Base-by-base conservation (phyloP, 371 early-diverging fungal genomes). In the Mortierella sp. region DNA sequence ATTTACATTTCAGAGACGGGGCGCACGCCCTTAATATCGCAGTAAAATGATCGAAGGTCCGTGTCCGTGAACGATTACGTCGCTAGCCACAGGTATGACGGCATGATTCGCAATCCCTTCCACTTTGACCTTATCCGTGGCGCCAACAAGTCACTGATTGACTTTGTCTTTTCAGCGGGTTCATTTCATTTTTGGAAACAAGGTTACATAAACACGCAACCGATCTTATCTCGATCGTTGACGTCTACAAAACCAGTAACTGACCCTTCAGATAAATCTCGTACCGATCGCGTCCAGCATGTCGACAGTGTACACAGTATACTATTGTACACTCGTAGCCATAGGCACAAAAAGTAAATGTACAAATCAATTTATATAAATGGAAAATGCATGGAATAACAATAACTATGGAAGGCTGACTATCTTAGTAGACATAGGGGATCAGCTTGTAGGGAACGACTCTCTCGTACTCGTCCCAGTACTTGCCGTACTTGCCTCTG, bases 401-500 rank as follows among this genome's bases (percentile, higher is more conserved):
- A 58, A 9, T 2, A 28, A 6, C 33, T 16, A 19, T 19, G 15
- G 21, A 13, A 5, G 4, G 9, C 53, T 43, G 45, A 43, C 45
- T 53, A 32, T 24, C 48, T 61, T 81, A 81, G 64, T 72, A 81
- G n/a, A 81, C 59, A 45, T 76, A 81, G 19, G 89, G 91, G 60
- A 89, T 79, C 73, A 92, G 70, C 85, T 91, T 90, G 84, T 88
- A 92, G 19, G 89, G 90, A 28, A 93, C 93, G 13, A 70, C 41
- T 69, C 83, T 77, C 72, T 84, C 86, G 82, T 93, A 93, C 74
- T 91, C 76, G 40, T 90, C 90, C 94, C 94, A 94, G 85, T 88
- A 92, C 70, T 89, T 87, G 67, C 94, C 94, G 67, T 94, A 94
- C 86, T 94, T 93, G 76, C 90, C 92, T 45, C 70, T 65, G 83